Base-by-base conservation (phyloP, 257 asterid genomes). In the Marsdenia floribunda region DNA sequence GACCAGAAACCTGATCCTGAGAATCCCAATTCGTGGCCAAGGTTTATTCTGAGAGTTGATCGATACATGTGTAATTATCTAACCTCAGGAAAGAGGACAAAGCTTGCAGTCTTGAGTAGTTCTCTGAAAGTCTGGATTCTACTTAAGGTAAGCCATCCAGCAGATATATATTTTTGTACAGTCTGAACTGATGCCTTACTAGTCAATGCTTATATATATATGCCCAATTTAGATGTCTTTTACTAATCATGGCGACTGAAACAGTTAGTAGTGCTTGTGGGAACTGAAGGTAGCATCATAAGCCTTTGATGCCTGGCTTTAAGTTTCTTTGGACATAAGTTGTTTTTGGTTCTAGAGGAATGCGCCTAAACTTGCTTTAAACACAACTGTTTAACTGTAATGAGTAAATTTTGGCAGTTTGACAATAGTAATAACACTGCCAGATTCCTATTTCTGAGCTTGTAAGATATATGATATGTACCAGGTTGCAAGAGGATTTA, bases 61-160 rank as follows among this genome's bases (percentile, higher is more conserved):
- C 88, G 87, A 76, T 90, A 88, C 82, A 95, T 95, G 99, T 90
- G 93, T 79, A 92, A 89, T 86, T 88, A 89, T 75, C 83, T 95
- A 77, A 95, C 99, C 74, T 85, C 96, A 10, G 98, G 99, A 80
- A 95, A 85, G 89, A 86, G 89, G 88, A 87, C 98, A 73, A 90
- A 89, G 82, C 86, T 95, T 46, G 99, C 96, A 11, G 80, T 87
- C 72, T 84, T 95, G 87, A 90, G 98, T 75, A 92, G 96, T 84
- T 95, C 99, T 83, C 97, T 95, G 75, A 95, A 92, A 89, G 97
- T 92, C 70, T 95, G 98, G 97, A 90, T 92, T 80, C 96, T 92
- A 82, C 88, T 90, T 35, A 95, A 92, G 97, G 99, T 92, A 85
- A 71, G 87, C 67, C 77, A 44, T 12, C 26, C 64, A 21, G 8